These are phyloP conservation scores for Pestalotiopsis sp. DNA, from an alignment of 2,329 filamentous ascomycete species.

Conservation along the genomic window DNA sequence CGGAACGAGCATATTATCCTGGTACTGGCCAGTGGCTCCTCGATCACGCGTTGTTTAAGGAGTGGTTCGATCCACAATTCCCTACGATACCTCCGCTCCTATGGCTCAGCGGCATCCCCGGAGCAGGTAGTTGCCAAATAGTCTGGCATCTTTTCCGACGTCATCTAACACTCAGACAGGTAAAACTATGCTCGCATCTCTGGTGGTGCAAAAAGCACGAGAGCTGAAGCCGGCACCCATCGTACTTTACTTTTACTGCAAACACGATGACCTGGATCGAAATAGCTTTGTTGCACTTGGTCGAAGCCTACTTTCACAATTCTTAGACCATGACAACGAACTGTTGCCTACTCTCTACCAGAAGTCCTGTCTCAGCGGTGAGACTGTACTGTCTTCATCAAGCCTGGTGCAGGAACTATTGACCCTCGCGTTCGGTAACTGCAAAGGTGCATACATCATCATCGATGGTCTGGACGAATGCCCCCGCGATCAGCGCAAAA, in stretches of 20 bases:
- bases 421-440: slow-evolving; percentile 23
- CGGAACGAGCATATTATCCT: slow-evolving; percentile 17
- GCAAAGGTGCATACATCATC: slow-evolving; percentile 30
- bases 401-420: slow-evolving; percentile 21
- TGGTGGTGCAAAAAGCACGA: slow-evolving; percentile 29
- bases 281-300: slow-evolving; percentile 28
- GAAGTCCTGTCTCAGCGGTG: slow-evolving; percentile 15
- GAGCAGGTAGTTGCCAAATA: slow-evolving; percentile 25
- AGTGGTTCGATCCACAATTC: slow-evolving; percentile 22
- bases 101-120: slow-evolving; percentile 29
- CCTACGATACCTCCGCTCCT: slow-evolving; percentile 21
- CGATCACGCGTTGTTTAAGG: slow-evolving; percentile 16
- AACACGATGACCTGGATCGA: slow-evolving; percentile 22
- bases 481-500: slow-evolving; percentile 26
- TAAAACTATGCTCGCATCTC: slow-evolving; percentile 36
- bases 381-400: slow-evolving; percentile 18
- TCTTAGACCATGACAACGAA: slow-evolving; percentile 14
- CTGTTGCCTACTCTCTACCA: slow-evolving; percentile 18
- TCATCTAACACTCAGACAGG: slow-evolving; percentile 20
- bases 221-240: slow-evolving; percentile 16
- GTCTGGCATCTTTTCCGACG: not conserved
- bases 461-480: slow-evolving; percentile 41
- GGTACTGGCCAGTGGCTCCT: slow-evolving; percentile 25
- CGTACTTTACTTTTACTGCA: slow-evolving; percentile 35
- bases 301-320: slow-evolving; percentile 17